These are phyloP conservation scores for Eucalyptus polybractea DNA, from an alignment of 345 rosid genomes.

Conservation along the genomic window DNA sequence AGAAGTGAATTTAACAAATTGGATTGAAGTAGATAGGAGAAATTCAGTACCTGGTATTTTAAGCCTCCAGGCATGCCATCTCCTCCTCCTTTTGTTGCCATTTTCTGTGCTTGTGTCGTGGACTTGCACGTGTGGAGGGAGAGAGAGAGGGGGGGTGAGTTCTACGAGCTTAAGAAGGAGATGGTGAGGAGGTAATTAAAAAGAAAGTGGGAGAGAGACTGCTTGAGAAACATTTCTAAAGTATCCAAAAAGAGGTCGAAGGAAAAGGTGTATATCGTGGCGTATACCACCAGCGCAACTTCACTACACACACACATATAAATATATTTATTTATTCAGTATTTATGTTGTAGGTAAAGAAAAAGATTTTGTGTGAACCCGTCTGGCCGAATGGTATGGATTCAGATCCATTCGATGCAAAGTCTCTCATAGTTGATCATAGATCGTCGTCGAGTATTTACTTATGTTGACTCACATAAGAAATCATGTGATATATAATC, in stretches of 20 bases:
- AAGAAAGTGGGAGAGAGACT: not conserved
- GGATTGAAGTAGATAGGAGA: not conserved
- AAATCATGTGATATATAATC: not conserved
- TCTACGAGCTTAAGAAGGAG: not conserved
- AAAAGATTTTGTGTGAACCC: not conserved
- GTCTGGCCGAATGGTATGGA: not conserved
- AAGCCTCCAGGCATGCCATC: slow-evolving; percentile 16
- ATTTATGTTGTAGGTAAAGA: not conserved
- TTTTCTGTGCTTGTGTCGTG: not conserved
- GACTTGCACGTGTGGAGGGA: not conserved
- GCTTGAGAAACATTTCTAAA: not conserved
- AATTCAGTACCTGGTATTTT: slow-evolving; percentile 23
- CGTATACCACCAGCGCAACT: not conserved
- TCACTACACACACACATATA: not conserved
- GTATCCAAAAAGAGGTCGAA: not conserved
- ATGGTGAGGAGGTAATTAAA: not conserved
- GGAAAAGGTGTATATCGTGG: not conserved
- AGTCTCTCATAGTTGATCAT: not conserved
- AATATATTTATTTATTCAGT: not conserved
- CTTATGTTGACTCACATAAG: not conserved
- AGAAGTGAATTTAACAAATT: not conserved
- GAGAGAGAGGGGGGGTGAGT: not conserved
- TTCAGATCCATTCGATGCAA: not conserved
- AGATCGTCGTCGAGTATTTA: not conserved
- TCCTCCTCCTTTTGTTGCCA: slow-evolving; percentile 24